Conservation (phyloP, 2,329 filamentous ascomycete species). For the Aspergillus uvarum region DNA sequence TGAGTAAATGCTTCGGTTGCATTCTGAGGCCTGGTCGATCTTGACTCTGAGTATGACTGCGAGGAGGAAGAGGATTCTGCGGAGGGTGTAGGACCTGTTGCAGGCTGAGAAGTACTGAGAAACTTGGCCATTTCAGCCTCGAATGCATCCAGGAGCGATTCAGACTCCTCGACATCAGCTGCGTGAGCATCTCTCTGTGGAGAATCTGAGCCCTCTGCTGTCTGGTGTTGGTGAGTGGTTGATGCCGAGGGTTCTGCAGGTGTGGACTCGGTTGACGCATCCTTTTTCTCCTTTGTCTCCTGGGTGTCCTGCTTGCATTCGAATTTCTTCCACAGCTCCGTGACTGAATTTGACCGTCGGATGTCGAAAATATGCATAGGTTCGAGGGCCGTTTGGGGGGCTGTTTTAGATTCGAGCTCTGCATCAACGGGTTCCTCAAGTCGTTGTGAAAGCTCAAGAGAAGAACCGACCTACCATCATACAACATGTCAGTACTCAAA, state of each 20-base stretch:
- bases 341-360: conserved; percentile 39
- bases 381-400: conserved; percentile 14
- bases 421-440: conserved; percentile 43
- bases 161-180: conserved; percentile 21
- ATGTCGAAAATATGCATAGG: conserved; percentile 51
- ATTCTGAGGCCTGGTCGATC: conserved; percentile 19
- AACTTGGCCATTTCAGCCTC: conserved; percentile 42
- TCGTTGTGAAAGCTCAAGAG: conserved; percentile 48
- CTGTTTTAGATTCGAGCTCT: background rate
- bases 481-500: conserved; percentile 15
- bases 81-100: conserved; percentile 11
- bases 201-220: conserved; percentile 10
- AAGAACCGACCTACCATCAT: conserved; percentile 44
- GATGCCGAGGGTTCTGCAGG: background rate
- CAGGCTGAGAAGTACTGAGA: conserved; percentile 23
- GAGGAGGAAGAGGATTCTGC: conserved; percentile 13
- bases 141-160: conserved; percentile 41
- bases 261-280: background rate
- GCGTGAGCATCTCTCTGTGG: conserved; percentile 13
- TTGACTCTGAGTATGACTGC: conserved; percentile 11
- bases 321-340: conserved; percentile 40
- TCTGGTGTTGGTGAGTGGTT: background rate
- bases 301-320: conserved; percentile 17
- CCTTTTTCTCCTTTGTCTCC: conserved; percentile 1
- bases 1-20: conserved; percentile 34